A percentile compares a stretch with the other conserved stretches of the same genome.
Conservation (phyloP, 306 rosid species). For the Fagus sylvatica region DNA sequence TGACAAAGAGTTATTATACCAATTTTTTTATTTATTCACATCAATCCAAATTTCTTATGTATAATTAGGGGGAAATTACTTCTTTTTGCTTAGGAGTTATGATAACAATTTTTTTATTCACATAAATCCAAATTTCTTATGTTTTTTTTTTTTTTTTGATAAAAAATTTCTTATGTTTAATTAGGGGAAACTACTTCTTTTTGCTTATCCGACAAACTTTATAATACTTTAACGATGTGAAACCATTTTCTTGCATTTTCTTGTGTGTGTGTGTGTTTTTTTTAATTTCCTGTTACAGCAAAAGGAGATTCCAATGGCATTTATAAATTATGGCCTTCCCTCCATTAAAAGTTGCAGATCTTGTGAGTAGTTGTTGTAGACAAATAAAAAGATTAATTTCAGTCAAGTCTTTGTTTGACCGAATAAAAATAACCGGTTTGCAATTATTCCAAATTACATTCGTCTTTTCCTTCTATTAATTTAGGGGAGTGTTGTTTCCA, state of each 20-base stretch:
- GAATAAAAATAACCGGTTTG: background rate
- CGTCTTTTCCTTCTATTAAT: background rate
- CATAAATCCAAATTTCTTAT: background rate
- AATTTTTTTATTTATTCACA: slow-evolving; percentile 1
- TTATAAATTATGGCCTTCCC: background rate
- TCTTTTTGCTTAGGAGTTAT: background rate
- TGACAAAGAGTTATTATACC: background rate
- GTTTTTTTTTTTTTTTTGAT: too few species aligned
- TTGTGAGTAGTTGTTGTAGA: background rate
- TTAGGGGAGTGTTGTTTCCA: too few species aligned
- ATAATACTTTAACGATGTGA: background rate
- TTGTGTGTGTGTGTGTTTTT: background rate
- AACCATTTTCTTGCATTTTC: background rate
- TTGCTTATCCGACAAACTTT: background rate
- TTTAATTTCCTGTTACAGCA: background rate
- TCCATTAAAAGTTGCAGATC: background rate
- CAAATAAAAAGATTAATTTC: too few species aligned
- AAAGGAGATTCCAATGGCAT: background rate
- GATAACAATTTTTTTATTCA: background rate
- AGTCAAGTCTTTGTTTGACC: background rate
- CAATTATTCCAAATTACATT: background rate
- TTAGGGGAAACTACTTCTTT: background rate
- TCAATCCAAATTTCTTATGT: background rate
- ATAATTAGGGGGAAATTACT: background rate
- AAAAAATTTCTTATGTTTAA: background rate